phyloP scores from a whole-genome alignment of 1,139 yeast genomes.

The Diutina rugosa region DNA sequence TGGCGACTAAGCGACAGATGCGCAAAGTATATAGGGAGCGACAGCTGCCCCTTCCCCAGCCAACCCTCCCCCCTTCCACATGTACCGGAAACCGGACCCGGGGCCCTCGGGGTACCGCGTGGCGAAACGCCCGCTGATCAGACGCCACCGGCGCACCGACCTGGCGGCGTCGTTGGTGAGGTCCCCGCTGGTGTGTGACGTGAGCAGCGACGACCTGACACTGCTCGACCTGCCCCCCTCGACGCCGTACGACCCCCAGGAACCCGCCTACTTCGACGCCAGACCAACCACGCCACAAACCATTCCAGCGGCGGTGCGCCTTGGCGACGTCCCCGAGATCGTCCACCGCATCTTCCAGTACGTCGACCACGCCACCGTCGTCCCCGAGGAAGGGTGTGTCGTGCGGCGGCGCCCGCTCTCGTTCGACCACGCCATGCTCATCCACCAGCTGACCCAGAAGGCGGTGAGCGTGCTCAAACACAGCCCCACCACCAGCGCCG shows the following conservation, averaged over 20 bases:
- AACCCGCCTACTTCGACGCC: background rate
- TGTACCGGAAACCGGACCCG: background rate
- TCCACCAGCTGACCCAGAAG: conserved; percentile 29
- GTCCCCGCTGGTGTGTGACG: background rate
- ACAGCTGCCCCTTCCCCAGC: background rate
- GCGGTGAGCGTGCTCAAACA: background rate
- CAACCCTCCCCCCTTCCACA: background rate
- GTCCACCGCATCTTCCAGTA: conserved; percentile 44
- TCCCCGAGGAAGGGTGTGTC: conserved; percentile 50
- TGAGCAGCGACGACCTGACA: background rate
- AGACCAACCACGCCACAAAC: background rate
- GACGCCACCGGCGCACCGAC: background rate
- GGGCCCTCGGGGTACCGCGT: background rate
- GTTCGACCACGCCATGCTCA: conserved; percentile 37
- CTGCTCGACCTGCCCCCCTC: background rate
- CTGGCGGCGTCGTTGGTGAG: background rate
- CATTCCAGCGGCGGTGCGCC: conserved; percentile 10
- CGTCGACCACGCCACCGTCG: conserved; percentile 37
- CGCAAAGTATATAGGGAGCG: background rate
- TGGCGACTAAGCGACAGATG: background rate
- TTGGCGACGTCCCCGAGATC: conserved; percentile 71
- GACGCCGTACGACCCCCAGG: background rate
- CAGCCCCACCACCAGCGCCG: background rate
- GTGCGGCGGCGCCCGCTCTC: conserved; percentile 57
- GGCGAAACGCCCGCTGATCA: background rate